Conservation (phyloP, 345 rosid genomes). For the Eucalyptus polyanthemos region DNA sequence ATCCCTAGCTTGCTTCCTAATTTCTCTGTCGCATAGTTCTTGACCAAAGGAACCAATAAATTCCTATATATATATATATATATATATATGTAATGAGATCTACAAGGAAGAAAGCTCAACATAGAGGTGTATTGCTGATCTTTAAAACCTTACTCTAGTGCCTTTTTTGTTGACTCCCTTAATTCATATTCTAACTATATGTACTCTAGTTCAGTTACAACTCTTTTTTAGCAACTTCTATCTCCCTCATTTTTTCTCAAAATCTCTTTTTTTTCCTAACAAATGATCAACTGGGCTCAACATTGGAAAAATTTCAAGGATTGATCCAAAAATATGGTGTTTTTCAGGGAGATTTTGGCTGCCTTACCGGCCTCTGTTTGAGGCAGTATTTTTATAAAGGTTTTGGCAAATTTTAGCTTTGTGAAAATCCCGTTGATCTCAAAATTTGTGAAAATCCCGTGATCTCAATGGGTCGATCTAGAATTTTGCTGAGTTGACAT, state of each 20-base stretch:
- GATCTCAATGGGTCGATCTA: not conserved
- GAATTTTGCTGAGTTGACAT: not conserved
- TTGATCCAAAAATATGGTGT: not conserved
- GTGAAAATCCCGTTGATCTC: not conserved
- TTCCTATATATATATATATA: not conserved
- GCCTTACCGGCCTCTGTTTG: not conserved
- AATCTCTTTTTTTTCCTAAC: not conserved
- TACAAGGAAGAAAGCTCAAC: not conserved
- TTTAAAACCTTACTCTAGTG: not conserved
- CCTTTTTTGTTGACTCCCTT: not conserved
- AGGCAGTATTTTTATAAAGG: not conserved
- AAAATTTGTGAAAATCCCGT: not conserved
- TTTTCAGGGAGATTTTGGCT: not conserved
- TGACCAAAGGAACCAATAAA: too few species aligned
- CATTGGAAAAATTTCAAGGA: not conserved
- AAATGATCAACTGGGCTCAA: fast-evolving
- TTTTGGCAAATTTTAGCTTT: not conserved
- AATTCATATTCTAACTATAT: too few species aligned
- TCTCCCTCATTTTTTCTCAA: not conserved
- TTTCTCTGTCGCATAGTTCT: not conserved
- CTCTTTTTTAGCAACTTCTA: not conserved
- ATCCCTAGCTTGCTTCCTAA: not conserved
- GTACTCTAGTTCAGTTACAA: not conserved
- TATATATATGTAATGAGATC: too few species aligned
- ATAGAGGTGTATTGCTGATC: not conserved